Evolutionary conservation across 2,329 filamentous ascomycete species (phyloP).

Genomic region (Cordyceps pruinosa): DNA sequence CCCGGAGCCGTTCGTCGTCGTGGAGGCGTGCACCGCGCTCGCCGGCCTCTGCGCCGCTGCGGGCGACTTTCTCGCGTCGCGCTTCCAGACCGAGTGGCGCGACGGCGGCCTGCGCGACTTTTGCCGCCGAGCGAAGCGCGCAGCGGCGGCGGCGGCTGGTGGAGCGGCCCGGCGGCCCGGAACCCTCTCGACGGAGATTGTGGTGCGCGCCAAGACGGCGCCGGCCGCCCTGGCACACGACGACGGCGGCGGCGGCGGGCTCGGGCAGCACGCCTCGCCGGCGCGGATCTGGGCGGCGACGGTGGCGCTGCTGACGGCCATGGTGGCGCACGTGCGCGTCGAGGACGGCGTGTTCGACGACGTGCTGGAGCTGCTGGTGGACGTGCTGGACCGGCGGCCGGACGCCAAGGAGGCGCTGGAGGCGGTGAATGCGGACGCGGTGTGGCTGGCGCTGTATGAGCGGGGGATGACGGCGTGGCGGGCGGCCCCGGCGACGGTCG

Average conservation of each 20-base stretch:
- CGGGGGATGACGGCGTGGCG: conserved; percentile 32
- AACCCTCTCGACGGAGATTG: conserved; percentile 15
- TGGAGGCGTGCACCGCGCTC: conserved; percentile 64
- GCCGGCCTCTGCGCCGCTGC: conserved; percentile 61
- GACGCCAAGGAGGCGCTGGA: conserved; percentile 54
- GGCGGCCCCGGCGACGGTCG: conserved; percentile 34
- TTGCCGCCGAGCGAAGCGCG: conserved; percentile 38
- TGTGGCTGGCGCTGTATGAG: conserved; percentile 61
- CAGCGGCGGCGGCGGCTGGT: conserved; percentile 22
- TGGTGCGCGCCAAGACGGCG: conserved; percentile 24
- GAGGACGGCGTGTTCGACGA: conserved; percentile 66
- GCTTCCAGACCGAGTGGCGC: conserved; percentile 69
- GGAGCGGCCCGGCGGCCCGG: neutral
- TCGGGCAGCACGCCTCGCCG: conserved; percentile 55
- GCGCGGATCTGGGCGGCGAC: conserved; percentile 59
- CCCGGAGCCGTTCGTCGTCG: conserved; percentile 58
- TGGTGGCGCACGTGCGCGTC: conserved; percentile 58
- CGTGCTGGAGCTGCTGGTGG: conserved; percentile 55
- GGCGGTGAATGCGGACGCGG: conserved; percentile 62
- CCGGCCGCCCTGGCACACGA: neutral
- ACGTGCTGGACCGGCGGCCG: conserved; percentile 36
- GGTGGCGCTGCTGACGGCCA: conserved; percentile 48
- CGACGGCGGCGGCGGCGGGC: conserved; percentile 25
- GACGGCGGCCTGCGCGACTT: conserved; percentile 42
- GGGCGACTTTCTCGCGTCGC: conserved; percentile 71